A percentile compares a stretch with the other conserved stretches of the same genome.
Evolutionary conservation across 306 rosid species (phyloP).

Genomic region (Gleditsia sinensis): DNA sequence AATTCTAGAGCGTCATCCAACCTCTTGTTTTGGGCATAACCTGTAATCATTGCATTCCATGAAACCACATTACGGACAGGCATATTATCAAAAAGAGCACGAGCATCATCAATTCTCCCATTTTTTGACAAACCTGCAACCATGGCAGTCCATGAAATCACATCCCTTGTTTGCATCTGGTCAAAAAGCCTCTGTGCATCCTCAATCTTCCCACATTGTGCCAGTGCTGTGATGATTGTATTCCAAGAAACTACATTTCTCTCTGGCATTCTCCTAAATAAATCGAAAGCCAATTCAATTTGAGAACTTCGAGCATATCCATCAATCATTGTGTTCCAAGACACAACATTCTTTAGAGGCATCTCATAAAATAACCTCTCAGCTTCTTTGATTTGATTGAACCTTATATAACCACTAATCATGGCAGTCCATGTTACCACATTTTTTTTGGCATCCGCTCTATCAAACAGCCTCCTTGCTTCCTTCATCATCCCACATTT

Average conservation of each 20-base stretch:
- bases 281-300: conserved; percentile 33
- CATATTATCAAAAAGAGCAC: conserved; percentile 40
- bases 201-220: conserved; percentile 43
- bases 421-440: conserved; percentile 43
- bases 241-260: too few species aligned
- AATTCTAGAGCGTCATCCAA: conserved; percentile 41
- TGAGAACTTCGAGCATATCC: conserved; percentile 44
- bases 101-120: conserved; percentile 46
- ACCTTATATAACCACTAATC: conserved; percentile 43
- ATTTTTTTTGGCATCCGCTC: conserved; percentile 36
- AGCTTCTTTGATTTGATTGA: conserved; percentile 40
- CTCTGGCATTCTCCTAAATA: conserved; percentile 44
- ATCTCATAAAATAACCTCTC: conserved; percentile 43
- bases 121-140: conserved; percentile 38
- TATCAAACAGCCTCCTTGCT: conserved; percentile 47
- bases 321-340: conserved; percentile 46
- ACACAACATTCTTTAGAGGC: conserved; percentile 39
- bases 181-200: conserved; percentile 38
- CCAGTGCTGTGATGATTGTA: conserved; percentile 35
- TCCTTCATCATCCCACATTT: conserved; percentile 46
- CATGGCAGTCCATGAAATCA: conserved; percentile 49
- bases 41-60: too few species aligned
- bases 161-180: conserved; percentile 44
- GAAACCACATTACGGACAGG: conserved; percentile 46
- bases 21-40: conserved; percentile 45